These are phyloP conservation scores for Centrapalus pauciflorus DNA, from an alignment of 129 eudicot genomes.

Conservation along the genomic window DNA sequence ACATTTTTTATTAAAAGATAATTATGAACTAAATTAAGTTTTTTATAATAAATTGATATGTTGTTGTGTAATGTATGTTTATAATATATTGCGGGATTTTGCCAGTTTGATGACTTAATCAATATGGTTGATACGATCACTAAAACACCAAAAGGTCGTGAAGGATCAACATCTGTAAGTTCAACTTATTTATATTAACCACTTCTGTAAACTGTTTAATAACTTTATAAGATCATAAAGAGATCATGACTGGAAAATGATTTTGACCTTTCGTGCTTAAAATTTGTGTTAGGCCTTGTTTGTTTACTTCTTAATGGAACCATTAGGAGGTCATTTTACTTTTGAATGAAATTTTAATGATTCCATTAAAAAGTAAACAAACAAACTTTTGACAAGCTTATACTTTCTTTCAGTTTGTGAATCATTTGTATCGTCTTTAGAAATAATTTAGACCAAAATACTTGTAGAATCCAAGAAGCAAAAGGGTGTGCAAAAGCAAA, in stretches of 20 bases:
- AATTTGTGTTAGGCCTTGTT: too few species aligned
- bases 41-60: background rate
- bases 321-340: too few species aligned
- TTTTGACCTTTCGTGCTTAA: too few species aligned
- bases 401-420: too few species aligned
- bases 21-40: background rate
- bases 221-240: too few species aligned
- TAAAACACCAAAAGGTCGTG: constrained; percentile 18
- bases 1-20: background rate
- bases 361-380: too few species aligned
- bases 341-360: too few species aligned
- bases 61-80: background rate
- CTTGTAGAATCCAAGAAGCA: constrained; percentile 17
- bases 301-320: too few species aligned
- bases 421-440: background rate
- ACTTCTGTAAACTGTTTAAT: too few species aligned
- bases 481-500: background rate
- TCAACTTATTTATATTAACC: background rate
- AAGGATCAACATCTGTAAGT: constrained; percentile 22
- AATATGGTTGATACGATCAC: constrained; percentile 20
- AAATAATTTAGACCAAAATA: background rate
- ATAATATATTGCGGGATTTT: background rate
- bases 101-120: constrained; percentile 23
- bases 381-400: too few species aligned
- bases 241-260: too few species aligned